Evolutionary conservation across 2,329 filamentous ascomycete species (phyloP), one percentile per base, ranked within the genome.

Genomic region (Thielaviopsis populi): DNA sequence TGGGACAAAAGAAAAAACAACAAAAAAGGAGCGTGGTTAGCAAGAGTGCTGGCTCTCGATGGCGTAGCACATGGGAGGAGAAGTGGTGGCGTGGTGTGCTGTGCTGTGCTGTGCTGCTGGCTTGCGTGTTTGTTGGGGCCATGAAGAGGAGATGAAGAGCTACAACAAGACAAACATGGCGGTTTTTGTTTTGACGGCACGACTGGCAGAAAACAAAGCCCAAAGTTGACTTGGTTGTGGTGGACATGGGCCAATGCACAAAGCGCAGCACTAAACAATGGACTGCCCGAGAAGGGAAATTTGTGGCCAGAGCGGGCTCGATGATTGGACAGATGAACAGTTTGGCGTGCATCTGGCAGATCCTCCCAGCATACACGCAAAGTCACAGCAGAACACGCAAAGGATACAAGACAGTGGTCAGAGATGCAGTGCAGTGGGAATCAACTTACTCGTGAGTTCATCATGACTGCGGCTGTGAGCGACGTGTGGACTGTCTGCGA

Each of bases 211-310:
- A 13, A 59, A 5, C 40, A 40, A 13, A 59, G 5, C 40, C 33
- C 30, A 59, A 42, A 27, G 17, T 27, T 6, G 59, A 61, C 3
- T 24, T 61, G 56, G 56, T 41, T 59, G 56, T n/a, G 8, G n/a
- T 56, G 27, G 50, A 10, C 50, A 10, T 30, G 17, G 30, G 5
- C 27, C 50, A 30, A 56, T 56, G 30, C 24, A 46, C 4, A 19
- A 17, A 46, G n/a, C 42, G 42, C 42, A 19, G 30, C 62, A 50
- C 63, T 61, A 65, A 56, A 42, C 58, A 58, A 17, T 13, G 22
- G 22, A 41, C 60, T 62, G 46, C 58, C 63, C 63, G 22, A 65
- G 63, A 65, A 61, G 48, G 63, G 63, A 61, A 65, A 65, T 65
- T 62, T 61, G 63, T 30, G 22, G 24, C n/a, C n/a, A n/a, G 22